Evolutionary conservation across 345 rosid genomes (phyloP).

Genomic region (Ceriops tagal): DNA sequence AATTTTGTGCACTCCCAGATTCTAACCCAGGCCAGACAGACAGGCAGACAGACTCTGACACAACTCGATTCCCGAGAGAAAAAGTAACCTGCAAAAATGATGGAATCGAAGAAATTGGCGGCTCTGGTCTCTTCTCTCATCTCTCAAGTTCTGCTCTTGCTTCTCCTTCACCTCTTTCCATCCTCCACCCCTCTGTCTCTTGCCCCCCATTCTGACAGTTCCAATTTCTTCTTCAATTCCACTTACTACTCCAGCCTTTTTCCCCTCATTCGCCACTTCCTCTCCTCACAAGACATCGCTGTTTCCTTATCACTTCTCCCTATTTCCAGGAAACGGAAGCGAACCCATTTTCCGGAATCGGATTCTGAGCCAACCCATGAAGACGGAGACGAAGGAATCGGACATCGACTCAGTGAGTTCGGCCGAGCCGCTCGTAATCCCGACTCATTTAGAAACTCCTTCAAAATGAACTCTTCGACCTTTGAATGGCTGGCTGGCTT

Average conservation of each 20-base stretch:
- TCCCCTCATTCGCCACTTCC: conserved; percentile 35
- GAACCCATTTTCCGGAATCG: conserved; percentile 33
- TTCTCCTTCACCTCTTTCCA: conserved; percentile 33
- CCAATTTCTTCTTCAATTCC: conserved; percentile 9
- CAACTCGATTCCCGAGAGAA: conserved; percentile 31
- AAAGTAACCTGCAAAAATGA: conserved; percentile 23
- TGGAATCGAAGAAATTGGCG: conserved; percentile 54
- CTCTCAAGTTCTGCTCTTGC: conserved; percentile 41
- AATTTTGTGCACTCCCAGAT: conserved; percentile 22
- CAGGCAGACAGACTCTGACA: conserved; percentile 29
- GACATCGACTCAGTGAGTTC: conserved; percentile 16
- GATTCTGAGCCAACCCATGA: conserved; percentile 33
- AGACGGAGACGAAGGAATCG: background rate
- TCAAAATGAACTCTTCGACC: conserved; percentile 53
- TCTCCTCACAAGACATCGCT: conserved; percentile 42
- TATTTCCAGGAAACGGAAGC: conserved; percentile 47
- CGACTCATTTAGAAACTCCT: conserved; percentile 42
- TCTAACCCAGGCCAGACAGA: background rate
- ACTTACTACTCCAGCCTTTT: conserved; percentile 25
- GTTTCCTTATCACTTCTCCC: conserved; percentile 37
- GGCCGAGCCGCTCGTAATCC: conserved; percentile 21
- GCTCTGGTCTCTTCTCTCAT: conserved; percentile 46
- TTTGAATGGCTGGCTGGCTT: conserved; percentile 65
- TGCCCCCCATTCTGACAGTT: conserved; percentile 9
- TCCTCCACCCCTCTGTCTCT: conserved; percentile 4